Evolutionary conservation across 2,329 filamentous ascomycete species (phyloP).

Genomic region (Aspergillus pseudoviridinutans): DNA sequence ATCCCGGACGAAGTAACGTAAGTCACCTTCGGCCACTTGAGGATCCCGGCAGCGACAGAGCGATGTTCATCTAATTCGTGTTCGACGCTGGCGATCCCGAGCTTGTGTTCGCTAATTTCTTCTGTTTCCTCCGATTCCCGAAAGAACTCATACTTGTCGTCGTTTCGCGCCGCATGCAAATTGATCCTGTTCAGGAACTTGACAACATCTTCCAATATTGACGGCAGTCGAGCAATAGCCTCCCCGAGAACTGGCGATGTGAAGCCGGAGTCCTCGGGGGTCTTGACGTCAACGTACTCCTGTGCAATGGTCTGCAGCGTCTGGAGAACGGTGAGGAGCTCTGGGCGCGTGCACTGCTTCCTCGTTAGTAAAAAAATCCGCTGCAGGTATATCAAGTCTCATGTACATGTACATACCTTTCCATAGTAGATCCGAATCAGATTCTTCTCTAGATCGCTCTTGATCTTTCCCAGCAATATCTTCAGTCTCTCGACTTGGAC

Average conservation of each 20-base stretch:
- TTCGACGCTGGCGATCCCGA: conserved; percentile 88
- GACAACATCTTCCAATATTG: conserved; percentile 68
- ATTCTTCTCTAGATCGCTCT: conserved; percentile 83
- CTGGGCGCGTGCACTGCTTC: conserved; percentile 69
- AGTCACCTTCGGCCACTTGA: conserved; percentile 68
- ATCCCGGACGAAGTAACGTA: conserved; percentile 87
- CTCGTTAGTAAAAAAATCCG: conserved; percentile 13
- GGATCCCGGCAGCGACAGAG: conserved; percentile 62
- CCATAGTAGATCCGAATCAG: conserved; percentile 96
- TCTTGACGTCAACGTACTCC: conserved; percentile 67
- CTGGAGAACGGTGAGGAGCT: conserved; percentile 80
- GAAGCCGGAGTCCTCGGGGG: conserved; percentile 67
- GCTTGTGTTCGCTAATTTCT: conserved; percentile 80
- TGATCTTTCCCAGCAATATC: conserved; percentile 65
- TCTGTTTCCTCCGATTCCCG: conserved; percentile 83
- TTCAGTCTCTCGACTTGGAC: conserved; percentile 69
- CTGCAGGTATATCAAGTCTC: neutral
- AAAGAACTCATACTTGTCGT: conserved; percentile 96
- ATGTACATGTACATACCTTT: conserved; percentile 48
- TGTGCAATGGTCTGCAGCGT: conserved; percentile 76
- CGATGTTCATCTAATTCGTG: conserved; percentile 80
- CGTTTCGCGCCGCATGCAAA: conserved; percentile 70
- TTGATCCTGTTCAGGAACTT: conserved; percentile 82
- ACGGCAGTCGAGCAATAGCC: conserved; percentile 71
- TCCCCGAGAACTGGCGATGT: conserved; percentile 63